Percentiles rank a stretch among this genome's conserved stretches.
These are phyloP conservation scores for Tulasnella sp. DNA, from an alignment of 768 basidiomycete genomes.

Conservation along the genomic window DNA sequence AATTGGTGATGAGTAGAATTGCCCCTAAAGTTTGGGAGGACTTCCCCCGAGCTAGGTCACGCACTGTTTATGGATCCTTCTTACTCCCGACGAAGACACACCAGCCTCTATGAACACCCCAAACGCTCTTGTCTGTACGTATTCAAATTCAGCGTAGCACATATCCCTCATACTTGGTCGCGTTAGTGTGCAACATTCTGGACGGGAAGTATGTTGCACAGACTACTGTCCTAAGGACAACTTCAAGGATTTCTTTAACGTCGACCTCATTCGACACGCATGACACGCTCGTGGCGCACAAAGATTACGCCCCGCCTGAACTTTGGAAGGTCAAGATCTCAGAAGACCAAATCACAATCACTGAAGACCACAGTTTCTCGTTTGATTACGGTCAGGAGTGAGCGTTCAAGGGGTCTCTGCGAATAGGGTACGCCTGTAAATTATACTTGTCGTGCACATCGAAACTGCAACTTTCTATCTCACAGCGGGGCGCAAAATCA, in stretches of 20 bases:
- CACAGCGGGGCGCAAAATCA: neutral
- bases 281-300: neutral
- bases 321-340: conserved; percentile 3
- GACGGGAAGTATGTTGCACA: neutral
- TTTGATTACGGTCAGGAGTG: neutral
- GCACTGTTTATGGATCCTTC: neutral
- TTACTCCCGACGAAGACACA: neutral
- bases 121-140: neutral
- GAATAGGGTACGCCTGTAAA: neutral
- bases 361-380: neutral
- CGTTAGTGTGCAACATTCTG: neutral
- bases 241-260: neutral
- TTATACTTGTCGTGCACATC: too few species aligned
- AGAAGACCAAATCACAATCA: neutral
- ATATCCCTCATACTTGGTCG: neutral
- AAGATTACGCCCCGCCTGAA: neutral
- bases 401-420: neutral
- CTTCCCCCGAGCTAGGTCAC: too few species aligned
- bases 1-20: too few species aligned
- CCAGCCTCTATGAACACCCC: neutral
- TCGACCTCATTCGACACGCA: neutral
- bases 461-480: neutral
- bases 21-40: too few species aligned
- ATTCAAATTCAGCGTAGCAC: neutral
- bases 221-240: neutral